Conservation (phyloP, 2,329 filamentous ascomycete genomes). For the Pseudogymnoascus sp. region DNA sequence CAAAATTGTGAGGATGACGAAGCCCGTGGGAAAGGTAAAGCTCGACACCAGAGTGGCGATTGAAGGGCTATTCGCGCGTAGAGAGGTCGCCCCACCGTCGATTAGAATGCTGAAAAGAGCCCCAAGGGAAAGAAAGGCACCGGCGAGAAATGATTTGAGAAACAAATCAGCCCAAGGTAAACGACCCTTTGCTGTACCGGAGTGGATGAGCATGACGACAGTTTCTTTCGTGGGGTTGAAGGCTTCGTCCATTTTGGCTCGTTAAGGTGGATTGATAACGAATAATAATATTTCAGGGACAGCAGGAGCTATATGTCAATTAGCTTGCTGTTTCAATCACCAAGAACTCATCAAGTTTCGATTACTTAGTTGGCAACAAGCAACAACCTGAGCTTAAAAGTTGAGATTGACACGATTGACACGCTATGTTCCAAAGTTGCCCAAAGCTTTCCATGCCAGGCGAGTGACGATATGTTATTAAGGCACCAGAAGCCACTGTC, state of each 20-base stretch:
- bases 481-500: background rate
- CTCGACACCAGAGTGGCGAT: slow-evolving; percentile 1
- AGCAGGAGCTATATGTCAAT: background rate
- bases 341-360: too few species aligned
- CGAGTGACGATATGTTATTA: background rate
- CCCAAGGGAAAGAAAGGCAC: slow-evolving; percentile 1
- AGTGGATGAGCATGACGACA: background rate
- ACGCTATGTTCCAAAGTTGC: too few species aligned
- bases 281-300: background rate
- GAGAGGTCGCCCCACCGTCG: background rate
- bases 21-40: slow-evolving; percentile 8
- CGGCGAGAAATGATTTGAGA: slow-evolving; percentile 1
- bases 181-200: background rate
- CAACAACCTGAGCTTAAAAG: too few species aligned
- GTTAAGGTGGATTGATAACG: background rate
- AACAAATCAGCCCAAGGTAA: background rate
- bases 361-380: too few species aligned
- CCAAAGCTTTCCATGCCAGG: background rate
- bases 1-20: background rate
- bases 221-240: background rate
- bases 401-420: too few species aligned
- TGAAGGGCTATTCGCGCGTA: slow-evolving; percentile 6
- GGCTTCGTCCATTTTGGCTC: background rate
- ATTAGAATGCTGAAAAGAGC: background rate
- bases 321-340: too few species aligned